Conservation (phyloP, 179 eudicot genomes). For the Heliamphora pulchella region DNA sequence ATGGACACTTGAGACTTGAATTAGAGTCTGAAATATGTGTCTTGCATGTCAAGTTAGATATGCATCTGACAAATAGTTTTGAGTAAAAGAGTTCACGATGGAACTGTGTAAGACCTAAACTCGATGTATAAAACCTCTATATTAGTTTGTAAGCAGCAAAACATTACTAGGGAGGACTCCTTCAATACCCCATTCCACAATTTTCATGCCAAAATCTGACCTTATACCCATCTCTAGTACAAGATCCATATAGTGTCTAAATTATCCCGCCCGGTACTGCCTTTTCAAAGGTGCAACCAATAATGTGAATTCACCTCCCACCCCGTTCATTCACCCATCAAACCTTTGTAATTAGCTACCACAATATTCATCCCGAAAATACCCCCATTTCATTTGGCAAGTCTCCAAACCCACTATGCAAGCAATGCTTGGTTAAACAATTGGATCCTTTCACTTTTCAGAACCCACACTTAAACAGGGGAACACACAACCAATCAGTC, state of each 20-base stretch:
- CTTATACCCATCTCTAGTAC: too few relatives aligned
- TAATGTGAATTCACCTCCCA: background rate
- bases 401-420: background rate
- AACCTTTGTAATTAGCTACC: background rate
- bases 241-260: too few relatives aligned
- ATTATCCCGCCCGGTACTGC: too few relatives aligned
- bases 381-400: background rate
- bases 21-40: too few relatives aligned
- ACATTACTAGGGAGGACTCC: background rate
- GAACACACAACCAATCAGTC: background rate
- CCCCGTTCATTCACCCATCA: background rate
- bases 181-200: background rate
- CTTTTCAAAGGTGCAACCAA: background rate
- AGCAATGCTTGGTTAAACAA: background rate
- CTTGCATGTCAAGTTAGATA: too few relatives aligned
- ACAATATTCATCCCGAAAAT: background rate
- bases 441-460: background rate
- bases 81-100: too few relatives aligned
- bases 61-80: too few relatives aligned
- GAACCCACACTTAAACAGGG: background rate
- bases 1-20: too few relatives aligned
- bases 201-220: background rate
- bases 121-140: too few relatives aligned
- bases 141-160: background rate
- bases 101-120: too few relatives aligned